phyloP scores from a whole-genome alignment of 441 rosid species.

The Brassica balearica region DNA sequence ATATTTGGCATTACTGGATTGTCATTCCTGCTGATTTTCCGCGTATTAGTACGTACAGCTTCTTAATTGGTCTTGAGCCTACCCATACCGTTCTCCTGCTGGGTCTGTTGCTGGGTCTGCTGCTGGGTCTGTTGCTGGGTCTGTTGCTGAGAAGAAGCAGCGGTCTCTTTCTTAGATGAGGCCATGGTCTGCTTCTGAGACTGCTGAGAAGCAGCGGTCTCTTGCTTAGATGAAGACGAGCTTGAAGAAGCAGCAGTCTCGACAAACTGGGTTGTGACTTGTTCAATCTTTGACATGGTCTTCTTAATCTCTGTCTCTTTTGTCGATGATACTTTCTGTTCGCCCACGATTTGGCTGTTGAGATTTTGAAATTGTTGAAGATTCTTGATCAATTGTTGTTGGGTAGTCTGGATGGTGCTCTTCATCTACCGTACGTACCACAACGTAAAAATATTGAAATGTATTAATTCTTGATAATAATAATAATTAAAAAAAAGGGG shows the following conservation, averaged over 20 bases:
- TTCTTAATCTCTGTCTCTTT: constrained; percentile 40
- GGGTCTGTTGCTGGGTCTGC: background rate
- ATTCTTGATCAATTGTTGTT: constrained; percentile 3
- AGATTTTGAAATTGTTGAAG: constrained; percentile 36
- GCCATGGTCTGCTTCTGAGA: background rate
- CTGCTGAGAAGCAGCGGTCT: constrained; percentile 7
- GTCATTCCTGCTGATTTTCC: constrained; percentile 15
- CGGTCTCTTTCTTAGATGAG: background rate
- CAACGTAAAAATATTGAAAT: background rate
- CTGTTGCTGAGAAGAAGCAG: constrained; percentile 3
- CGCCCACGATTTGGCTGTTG: constrained; percentile 28
- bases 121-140: background rate
- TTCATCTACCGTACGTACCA: constrained; percentile 28
- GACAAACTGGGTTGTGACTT: constrained; percentile 37
- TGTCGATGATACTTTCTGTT: constrained; percentile 32
- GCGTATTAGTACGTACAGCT: background rate
- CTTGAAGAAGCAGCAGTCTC: constrained; percentile 41
- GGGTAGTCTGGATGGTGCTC: constrained; percentile 32
- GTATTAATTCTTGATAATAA: background rate
- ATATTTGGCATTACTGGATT: constrained; percentile 17
- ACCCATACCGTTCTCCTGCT: background rate
- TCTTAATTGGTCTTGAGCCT: constrained; percentile 19
- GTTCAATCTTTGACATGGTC: constrained; percentile 36
- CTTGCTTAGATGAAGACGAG: background rate
- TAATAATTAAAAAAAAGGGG: background rate